Base-by-base conservation (phyloP, 768 basidiomycete genomes). In the Gymnopilus junonius region DNA sequence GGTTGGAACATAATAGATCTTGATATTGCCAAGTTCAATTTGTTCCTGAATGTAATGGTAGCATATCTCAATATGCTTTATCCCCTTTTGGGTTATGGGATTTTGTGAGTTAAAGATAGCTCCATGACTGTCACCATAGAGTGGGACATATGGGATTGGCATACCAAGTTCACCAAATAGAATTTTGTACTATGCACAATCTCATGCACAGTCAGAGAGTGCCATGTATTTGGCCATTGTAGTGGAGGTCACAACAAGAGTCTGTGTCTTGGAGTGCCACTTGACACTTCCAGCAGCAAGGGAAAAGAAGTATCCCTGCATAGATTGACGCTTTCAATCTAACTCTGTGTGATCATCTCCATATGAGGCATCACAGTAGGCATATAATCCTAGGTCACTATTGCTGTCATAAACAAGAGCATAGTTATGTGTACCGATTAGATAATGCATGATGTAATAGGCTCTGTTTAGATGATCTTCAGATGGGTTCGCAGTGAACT, bases 381-480 rank as follows among this genome's bases (percentile, higher is more conserved):
- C n/a, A n/a, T n/a, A 65, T 53, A 46, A 67, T 0, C 69, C 70
- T 32, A 68, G 64, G 15, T 71, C 60, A 10, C 56, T 46, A 12
- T 63, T 65, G 21, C 69, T 61, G 17, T 53, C 68, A 60, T 71
- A 71, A 10, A 58, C 63, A n/a, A 75, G 61, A 29, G 55, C 57
- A 12, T 69, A 55, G 8, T 68, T 55, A 31, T 56, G 64, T 0
- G 69, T 72, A 1, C 65, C 71, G 27, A 60, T 64, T 23, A 84
- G 66, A 64, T 83, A 84, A 3, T 71, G 70, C 32, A 77, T 69
- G 21, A 80, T 61, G 45, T 72, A 73, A 58, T 75, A 75, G 4
- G 76, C 73, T 8, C 75, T 79, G 3, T 71, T 60, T 75, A 77
- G 80, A 61, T 83, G 82, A 0, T 59, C 58, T 8, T 43, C n/a